A percentile compares a stretch with the other conserved stretches of the same genome.
phyloP scores from a whole-genome alignment of 163 green algal genomes.

The Botryococcus braunii region DNA sequence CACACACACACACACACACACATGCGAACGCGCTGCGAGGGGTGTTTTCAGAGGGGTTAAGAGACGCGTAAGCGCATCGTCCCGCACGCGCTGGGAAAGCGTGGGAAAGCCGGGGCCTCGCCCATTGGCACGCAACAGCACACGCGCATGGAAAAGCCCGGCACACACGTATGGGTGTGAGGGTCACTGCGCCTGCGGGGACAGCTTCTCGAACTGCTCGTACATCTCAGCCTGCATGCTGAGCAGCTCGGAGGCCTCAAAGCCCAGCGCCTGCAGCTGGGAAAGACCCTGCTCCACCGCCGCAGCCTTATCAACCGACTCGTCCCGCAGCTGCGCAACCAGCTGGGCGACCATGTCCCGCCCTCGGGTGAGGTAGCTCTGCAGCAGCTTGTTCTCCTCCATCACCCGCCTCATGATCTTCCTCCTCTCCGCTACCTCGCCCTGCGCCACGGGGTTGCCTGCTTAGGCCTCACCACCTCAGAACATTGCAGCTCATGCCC shows the following conservation, averaged over 20 bases:
- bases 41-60: too few relatives aligned
- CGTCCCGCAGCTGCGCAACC: background rate
- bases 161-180: too few relatives aligned
- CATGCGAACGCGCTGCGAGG: too few relatives aligned
- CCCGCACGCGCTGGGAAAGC: too few relatives aligned
- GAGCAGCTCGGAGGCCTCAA: background rate
- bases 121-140: too few relatives aligned
- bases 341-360: constrained; percentile 1
- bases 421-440: constrained; percentile 7
- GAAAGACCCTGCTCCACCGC: background rate
- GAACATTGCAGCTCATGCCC: background rate
- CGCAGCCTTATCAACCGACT: background rate
- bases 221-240: constrained; percentile 2
- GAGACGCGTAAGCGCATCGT: too few relatives aligned
- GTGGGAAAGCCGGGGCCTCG: too few relatives aligned
- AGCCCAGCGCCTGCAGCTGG: background rate
- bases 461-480: background rate
- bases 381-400: constrained; percentile 11
- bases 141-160: too few relatives aligned
- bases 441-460: background rate
- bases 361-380: constrained; percentile 2
- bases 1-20: too few relatives aligned
- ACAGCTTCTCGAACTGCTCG: too few relatives aligned
- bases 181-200: too few relatives aligned
- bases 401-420: constrained; percentile 4